These are phyloP conservation scores for Maudiozyma bulderi DNA, from an alignment of 805 yeast genomes.

Conservation along the genomic window DNA sequence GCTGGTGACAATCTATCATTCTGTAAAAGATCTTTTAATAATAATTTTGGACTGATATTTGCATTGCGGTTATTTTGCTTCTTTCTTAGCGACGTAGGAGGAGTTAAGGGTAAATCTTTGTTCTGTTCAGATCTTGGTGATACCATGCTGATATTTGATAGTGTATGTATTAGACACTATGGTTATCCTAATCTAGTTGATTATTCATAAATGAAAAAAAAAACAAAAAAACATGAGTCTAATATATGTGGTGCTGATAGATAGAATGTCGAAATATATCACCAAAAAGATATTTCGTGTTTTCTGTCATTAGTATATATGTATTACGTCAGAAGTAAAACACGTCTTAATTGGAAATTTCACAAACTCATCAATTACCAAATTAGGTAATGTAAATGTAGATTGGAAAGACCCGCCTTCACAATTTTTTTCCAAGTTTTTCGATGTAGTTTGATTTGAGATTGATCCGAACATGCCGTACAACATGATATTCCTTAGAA, in stretches of 20 bases:
- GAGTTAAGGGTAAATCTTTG: slow-evolving; percentile 12
- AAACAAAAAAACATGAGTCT: too few relatives aligned
- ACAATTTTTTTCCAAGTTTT: not conserved
- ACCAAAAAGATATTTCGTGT: too few relatives aligned
- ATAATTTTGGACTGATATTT: slow-evolving; percentile 12
- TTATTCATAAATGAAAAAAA: too few relatives aligned
- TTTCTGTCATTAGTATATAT: too few relatives aligned
- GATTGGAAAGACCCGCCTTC: not conserved
- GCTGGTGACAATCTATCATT: not conserved
- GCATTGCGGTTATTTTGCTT: not conserved
- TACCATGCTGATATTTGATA: not conserved
- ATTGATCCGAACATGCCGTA: not conserved
- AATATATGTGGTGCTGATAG: too few relatives aligned
- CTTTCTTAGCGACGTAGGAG: slow-evolving; percentile 8
- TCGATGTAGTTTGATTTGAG: not conserved
- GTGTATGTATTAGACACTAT: not conserved
- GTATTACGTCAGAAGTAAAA: not conserved
- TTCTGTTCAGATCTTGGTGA: not conserved
- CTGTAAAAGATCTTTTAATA: slow-evolving; percentile 10
- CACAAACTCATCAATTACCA: not conserved
- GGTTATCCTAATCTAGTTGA: too few relatives aligned
- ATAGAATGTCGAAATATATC: too few relatives aligned
- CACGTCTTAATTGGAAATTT: not conserved
- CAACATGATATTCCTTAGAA: too few relatives aligned
- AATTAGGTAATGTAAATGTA: not conserved